phyloP scores from a whole-genome alignment of 1,139 yeast species.

The Hansenula lynferdii region DNA sequence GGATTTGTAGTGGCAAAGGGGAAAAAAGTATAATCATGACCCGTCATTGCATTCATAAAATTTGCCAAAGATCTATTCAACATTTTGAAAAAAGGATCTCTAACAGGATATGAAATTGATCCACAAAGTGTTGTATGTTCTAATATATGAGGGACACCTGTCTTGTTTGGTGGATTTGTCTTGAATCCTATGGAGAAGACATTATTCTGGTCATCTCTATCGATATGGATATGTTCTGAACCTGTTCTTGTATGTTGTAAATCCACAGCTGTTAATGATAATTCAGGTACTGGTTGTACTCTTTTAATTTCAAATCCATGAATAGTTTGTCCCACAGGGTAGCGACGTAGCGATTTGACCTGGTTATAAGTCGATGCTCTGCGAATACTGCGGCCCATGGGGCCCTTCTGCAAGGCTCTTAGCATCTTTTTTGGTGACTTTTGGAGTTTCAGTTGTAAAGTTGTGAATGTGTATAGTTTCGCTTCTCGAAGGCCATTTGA shows the following conservation, averaged over 20 bases:
- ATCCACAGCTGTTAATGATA: conserved; percentile 74
- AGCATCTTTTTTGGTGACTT: conserved; percentile 1
- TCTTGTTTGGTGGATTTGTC: conserved; percentile 88
- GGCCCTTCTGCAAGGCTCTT: background rate
- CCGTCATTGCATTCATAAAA: conserved; percentile 99
- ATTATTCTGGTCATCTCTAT: conserved; percentile 74
- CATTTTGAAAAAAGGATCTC: conserved; percentile 98
- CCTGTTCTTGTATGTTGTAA: conserved; percentile 66
- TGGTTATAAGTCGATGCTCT: conserved; percentile 22
- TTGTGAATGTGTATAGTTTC: background rate
- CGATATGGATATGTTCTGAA: conserved; percentile 80
- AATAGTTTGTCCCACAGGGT: conserved; percentile 56
- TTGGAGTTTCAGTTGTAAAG: too few species aligned
- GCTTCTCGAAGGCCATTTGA: background rate
- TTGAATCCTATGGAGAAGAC: conserved; percentile 89
- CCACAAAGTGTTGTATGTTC: conserved; percentile 98
- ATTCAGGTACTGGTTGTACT: conserved; percentile 72
- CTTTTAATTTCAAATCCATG: conserved; percentile 64
- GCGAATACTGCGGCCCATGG: conserved; percentile 3
- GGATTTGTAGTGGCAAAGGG: conserved; percentile 94
- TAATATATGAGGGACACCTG: conserved; percentile 94
- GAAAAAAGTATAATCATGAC: conserved; percentile 90
- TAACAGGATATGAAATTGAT: conserved; percentile 80
- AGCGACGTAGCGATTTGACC: conserved; percentile 34
- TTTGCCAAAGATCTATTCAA: conserved; percentile 81